These are phyloP conservation scores for Leucocoprinus birnbaumii DNA, from an alignment of 768 basidiomycete genomes.

Conservation along the genomic window DNA sequence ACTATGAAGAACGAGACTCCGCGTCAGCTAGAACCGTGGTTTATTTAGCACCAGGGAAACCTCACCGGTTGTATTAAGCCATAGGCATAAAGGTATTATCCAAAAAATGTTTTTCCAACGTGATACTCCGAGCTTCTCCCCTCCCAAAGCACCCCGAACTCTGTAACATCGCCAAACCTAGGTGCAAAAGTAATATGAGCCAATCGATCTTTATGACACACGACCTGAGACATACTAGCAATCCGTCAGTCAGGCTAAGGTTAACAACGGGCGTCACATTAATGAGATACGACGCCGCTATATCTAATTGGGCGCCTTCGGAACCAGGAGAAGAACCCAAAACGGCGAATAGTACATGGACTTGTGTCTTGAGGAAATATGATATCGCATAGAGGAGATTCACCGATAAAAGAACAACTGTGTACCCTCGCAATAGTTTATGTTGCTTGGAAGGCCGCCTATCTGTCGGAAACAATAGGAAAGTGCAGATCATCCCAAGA, in stretches of 20 bases:
- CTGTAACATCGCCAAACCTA: neutral
- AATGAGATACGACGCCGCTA: no score
- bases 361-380: neutral
- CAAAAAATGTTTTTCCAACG: neutral
- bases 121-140: neutral
- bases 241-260: neutral
- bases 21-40: neutral
- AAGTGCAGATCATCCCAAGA: neutral
- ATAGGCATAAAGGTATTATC: neutral
- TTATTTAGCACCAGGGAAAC: no score
- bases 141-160: neutral
- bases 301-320: no score
- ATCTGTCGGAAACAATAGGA: neutral
- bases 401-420: neutral
- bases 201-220: no score
- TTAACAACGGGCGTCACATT: no score
- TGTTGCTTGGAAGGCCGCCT: neutral
- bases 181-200: neutral
- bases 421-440: neutral
- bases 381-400: neutral
- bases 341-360: neutral
- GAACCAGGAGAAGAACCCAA: no score
- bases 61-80: neutral
- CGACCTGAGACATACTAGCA: no score
- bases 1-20: neutral